Percentiles rank a stretch among this genome's conserved stretches.
phyloP scores from a whole-genome alignment of 2,329 filamentous ascomycete species.

The Talaromyces albobiverticillius region DNA sequence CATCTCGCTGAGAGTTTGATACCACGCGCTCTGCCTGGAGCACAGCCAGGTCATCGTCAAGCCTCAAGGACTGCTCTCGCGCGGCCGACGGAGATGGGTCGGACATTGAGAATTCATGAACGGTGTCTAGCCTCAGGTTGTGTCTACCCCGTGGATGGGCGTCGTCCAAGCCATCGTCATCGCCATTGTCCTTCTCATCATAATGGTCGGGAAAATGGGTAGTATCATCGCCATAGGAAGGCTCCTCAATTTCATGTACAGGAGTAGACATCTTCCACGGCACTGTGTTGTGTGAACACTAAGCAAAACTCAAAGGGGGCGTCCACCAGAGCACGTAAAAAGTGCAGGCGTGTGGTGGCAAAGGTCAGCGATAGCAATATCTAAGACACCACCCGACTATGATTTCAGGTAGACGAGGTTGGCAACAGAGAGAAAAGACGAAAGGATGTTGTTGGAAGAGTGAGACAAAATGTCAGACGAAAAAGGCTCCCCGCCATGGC shows the following conservation, averaged over 20 bases:
- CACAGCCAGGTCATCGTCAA: conserved; percentile 65
- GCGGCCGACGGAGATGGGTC: conserved; percentile 53
- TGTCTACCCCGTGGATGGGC: neutral
- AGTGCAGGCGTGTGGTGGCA: no score
- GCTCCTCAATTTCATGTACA: conserved; percentile 12
- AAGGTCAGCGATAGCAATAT: no score
- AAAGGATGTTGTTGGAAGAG: no score
- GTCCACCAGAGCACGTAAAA: no score
- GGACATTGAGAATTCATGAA: neutral
- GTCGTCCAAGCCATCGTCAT: neutral
- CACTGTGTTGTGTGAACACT: no score
- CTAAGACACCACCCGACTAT: no score
- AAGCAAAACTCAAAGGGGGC: no score
- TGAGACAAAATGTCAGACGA: no score
- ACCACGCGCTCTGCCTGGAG: conserved; percentile 63
- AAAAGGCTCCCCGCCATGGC: no score
- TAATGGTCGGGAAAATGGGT: neutral
- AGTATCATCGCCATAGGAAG: neutral
- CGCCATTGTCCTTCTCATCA: no score
- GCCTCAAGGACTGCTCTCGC: conserved; percentile 58
- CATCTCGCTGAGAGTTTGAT: conserved; percentile 39
- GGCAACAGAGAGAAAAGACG: no score
- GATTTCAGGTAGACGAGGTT: no score
- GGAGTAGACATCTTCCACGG: conserved; percentile 16
- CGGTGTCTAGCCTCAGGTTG: conserved; percentile 5